These are phyloP conservation scores for Lachancea meyersii DNA, from an alignment of 805 yeast species.

Conservation along the genomic window DNA sequence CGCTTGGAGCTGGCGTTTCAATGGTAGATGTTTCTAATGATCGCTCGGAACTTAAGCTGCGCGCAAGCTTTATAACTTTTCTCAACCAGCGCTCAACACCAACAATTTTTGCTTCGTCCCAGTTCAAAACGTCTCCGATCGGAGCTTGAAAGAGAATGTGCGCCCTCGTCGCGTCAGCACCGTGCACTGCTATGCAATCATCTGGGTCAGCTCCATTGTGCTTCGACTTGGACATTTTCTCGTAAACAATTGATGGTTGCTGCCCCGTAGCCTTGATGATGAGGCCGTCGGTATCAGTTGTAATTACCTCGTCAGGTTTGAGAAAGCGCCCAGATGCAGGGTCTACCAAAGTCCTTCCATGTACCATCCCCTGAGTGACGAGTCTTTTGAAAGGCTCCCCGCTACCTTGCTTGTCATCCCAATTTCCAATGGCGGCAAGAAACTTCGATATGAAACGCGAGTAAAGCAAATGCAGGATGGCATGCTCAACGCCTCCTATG, in stretches of 20 bases:
- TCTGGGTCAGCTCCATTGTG: slow-evolving; percentile 91
- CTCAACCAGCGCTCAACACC: slow-evolving; percentile 87
- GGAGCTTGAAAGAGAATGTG: slow-evolving; percentile 93
- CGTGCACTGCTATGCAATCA: slow-evolving; percentile 64
- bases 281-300: slow-evolving; percentile 37
- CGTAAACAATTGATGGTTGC: slow-evolving; percentile 54
- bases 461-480: slow-evolving; percentile 83
- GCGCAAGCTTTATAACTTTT: slow-evolving; percentile 39
- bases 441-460: slow-evolving; percentile 83
- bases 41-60: no score
- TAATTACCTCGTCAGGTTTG: slow-evolving; percentile 67
- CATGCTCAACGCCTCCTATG: slow-evolving; percentile 95
- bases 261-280: slow-evolving; percentile 44
- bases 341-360: slow-evolving; percentile 75
- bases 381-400: slow-evolving; percentile 80
- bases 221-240: slow-evolving; percentile 96
- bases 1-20: slow-evolving; percentile 25
- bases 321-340: slow-evolving; percentile 70
- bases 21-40: no score
- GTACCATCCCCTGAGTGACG: slow-evolving; percentile 97
- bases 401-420: slow-evolving; percentile 51
- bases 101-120: slow-evolving; percentile 84
- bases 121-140: slow-evolving; percentile 66
- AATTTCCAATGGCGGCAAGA: slow-evolving; percentile 55
- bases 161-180: slow-evolving; percentile 93